Evolutionary conservation across 2,329 filamentous ascomycete species (phyloP), one percentile per base, ranked within the genome.

Genomic region (Penicillium hordei): DNA sequence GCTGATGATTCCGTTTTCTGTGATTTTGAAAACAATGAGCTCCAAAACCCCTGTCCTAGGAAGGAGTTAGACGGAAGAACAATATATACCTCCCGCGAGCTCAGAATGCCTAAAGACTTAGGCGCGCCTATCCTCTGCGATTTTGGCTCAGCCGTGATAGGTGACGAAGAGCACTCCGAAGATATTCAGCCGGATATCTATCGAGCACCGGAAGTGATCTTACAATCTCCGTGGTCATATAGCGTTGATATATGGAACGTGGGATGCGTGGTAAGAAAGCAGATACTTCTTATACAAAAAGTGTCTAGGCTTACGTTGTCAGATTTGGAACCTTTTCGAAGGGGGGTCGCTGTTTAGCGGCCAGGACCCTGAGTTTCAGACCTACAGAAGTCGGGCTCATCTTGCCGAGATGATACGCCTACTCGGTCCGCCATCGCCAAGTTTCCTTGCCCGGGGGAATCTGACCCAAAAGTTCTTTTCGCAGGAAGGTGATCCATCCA

Each of bases 241-340:
- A 70, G 73, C 19, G 70, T 81, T 15, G 81, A 84, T 67, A 79
- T 84, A 52, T 85, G 81, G 81, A 82, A 80, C 55, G 72, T 75
- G 4, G 81, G 80, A 9, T 79, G 76, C 54, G 76, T 83, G 81
- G 79, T 82, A 71, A 70, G 75, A 40, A 27, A 57, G 46, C 40
- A 8, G 8, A 43, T 27, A 43, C 23, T 27, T n/a, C 15, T 25
- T 7, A 3, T 43, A 3, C 21, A 42, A 5, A 5, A 5, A 17
- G 39, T 42, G 17, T 1, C 2, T n/a, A 27, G 4, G 4, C 40
- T 43, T 43, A 43, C 23, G 0, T 4, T 59, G 1, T 54, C 53
- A 81, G 80, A 75, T 81, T 29, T 83, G 79, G 81, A 70, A 82
- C 50, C 40, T 83, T 1, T 82, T 76, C 51, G 76, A 83, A 70